phyloP scores from a whole-genome alignment of 1,284 basidiomycete species.

The Ganoderma boninense region DNA sequence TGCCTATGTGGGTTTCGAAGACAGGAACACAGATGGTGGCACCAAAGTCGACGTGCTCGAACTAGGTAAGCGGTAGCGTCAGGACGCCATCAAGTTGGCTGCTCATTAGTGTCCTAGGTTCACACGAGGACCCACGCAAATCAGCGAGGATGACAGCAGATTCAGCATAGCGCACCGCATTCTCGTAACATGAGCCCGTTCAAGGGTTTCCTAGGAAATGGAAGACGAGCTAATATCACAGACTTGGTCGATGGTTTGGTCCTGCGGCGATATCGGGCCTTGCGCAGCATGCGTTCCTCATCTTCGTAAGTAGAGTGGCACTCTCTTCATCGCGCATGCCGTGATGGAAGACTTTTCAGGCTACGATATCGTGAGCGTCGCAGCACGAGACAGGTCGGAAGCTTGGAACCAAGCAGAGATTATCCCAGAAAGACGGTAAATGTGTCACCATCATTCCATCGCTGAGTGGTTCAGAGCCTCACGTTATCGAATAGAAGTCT shows the following conservation, averaged over 20 bases:
- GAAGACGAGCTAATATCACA: not conserved
- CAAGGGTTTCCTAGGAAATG: not conserved
- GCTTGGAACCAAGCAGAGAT: not conserved
- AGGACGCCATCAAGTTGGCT: not conserved
- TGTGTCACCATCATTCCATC: not conserved
- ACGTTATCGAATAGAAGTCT: not conserved
- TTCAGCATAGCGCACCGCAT: not conserved
- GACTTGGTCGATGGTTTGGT: not conserved
- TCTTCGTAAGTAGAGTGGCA: not conserved
- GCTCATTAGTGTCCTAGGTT: not conserved
- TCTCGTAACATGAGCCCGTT: not conserved
- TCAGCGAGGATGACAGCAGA: not conserved
- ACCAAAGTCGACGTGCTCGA: not conserved
- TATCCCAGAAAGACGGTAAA: not conserved
- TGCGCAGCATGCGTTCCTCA: not conserved
- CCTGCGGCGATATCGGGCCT: not conserved
- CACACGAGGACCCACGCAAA: slow-evolving; percentile 4
- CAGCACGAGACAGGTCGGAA: not conserved
- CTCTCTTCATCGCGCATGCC: not conserved
- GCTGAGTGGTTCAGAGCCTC: slow-evolving; percentile 18
- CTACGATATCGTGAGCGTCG: not conserved
- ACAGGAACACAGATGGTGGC: slow-evolving; percentile 1
- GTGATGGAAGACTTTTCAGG: not conserved
- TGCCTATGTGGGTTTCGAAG: slow-evolving; percentile 4
- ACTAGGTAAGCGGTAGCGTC: not conserved